A percentile compares a stretch with the other conserved stretches of the same genome.
Conservation (phyloP, 805 yeast genomes). For the Teunomyces pallodes region DNA sequence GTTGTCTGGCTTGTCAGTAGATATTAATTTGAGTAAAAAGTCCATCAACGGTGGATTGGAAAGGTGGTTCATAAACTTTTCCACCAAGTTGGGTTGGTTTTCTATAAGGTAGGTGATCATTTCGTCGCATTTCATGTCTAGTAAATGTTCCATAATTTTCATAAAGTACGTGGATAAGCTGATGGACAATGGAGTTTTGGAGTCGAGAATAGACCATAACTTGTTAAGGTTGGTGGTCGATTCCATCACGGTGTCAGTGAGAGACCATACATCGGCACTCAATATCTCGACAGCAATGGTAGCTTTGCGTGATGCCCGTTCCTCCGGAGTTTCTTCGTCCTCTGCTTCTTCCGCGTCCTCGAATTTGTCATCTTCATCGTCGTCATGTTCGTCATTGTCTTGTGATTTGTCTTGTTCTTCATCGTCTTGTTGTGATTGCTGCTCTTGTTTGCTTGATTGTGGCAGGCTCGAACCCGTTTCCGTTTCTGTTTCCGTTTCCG, state of each 20-base stretch:
- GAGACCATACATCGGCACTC: conserved; percentile 90
- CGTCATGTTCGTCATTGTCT: conserved; percentile 15
- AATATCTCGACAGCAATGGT: conserved; percentile 78
- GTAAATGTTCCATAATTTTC: conserved; percentile 74
- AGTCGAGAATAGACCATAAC: conserved; percentile 79
- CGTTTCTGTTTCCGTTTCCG: neutral
- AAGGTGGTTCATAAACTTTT: conserved; percentile 42
- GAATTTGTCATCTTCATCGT: conserved; percentile 8
- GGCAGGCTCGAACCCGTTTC: neutral
- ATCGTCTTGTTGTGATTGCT: conserved; percentile 10
- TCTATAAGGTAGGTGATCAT: conserved; percentile 44
- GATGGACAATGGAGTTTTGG: conserved; percentile 64
- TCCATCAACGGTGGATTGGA: conserved; percentile 48
- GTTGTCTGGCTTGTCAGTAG: conserved; percentile 47
- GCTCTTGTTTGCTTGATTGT: neutral
- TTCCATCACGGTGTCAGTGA: conserved; percentile 87
- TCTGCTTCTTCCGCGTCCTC: conserved; percentile 13
- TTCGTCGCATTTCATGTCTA: conserved; percentile 49
- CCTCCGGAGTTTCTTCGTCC: conserved; percentile 28
- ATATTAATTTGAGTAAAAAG: conserved; percentile 40
- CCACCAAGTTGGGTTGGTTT: conserved; percentile 40
- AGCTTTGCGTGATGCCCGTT: conserved; percentile 34
- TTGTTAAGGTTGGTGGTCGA: conserved; percentile 59
- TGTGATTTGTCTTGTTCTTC: conserved; percentile 23
- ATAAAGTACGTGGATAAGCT: conserved; percentile 83